Base-by-base conservation (phyloP, 805 yeast genomes). In the Soucietia sequanensis region DNA sequence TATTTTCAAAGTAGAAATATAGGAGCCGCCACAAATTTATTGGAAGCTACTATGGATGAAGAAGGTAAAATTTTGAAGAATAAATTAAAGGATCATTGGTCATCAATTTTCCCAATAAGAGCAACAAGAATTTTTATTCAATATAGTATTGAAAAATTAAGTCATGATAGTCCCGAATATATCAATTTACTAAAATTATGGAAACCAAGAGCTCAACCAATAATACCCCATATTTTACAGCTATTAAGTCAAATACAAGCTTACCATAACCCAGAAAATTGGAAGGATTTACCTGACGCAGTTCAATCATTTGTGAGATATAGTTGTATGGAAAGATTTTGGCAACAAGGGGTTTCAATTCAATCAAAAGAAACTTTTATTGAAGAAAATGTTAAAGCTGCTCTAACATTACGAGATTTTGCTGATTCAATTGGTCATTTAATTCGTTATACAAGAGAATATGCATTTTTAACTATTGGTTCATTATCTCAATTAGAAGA, bases 341-440 rank as follows among this genome's bases (percentile, higher is more conserved):
- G 99, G 99, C 98, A 95, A 54, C 95, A 89, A 41, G 99, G 99
- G 12, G 95, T 95, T 15, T 86, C 96, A 1, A 84, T 86, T 38
- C 95, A 93, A 60, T 81, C 95, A 2, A 84, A 87, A 50, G 98
- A 93, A 55, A 89, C 93, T 22, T 95, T 93, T 47, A 82, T 93
- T 43, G 95, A 86, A 54, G 98, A 93, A 54, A 89, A 81, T 50
- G 95, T 87, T 38, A 88, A 84, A 54, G 98, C 99, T 0, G 87
- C 93, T 69, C 84, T 84, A 44, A 90, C 99, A 0, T 65, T 93
- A 38, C 75, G 98, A 46, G 99, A 93, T 62, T 93, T 93, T 70
- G 98, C 99, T 0, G 98, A 95, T 56, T 84, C 95, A 10, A 95
- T 93, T 10, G 99, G 99, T 12, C 97, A 93, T 58, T 86, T 88